phyloP scores from a whole-genome alignment of 1,139 yeast genomes.

The Candida sp. region DNA sequence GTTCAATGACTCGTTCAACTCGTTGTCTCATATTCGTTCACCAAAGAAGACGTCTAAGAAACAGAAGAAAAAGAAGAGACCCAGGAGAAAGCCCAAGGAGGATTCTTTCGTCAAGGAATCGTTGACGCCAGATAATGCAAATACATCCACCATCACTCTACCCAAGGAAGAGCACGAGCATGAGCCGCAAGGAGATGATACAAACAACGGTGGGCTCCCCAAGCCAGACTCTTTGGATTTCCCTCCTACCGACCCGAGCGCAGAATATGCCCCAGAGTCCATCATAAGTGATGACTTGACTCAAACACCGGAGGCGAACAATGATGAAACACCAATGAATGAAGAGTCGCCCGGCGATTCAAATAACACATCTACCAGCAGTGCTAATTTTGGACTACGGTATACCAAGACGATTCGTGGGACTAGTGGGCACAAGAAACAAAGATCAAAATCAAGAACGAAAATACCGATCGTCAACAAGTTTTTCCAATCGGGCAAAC shows the following conservation, averaged over 20 bases:
- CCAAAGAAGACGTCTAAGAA: neutral
- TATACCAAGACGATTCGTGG: slow-evolving; percentile 9
- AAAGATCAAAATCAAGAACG: slow-evolving; percentile 11
- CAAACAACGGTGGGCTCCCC: neutral
- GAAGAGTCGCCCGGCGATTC: slow-evolving; percentile 1
- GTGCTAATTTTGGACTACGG: slow-evolving; percentile 9
- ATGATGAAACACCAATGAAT: neutral
- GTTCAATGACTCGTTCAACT: neutral
- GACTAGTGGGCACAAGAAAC: slow-evolving; percentile 11
- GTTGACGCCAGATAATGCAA: neutral
- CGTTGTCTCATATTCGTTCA: neutral
- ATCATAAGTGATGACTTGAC: neutral
- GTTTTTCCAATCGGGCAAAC: slow-evolving; percentile 21
- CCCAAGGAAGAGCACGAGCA: neutral
- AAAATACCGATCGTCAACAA: slow-evolving; percentile 20
- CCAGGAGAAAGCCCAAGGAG: neutral
- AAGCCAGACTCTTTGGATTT: slow-evolving; percentile 1
- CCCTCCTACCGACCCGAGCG: slow-evolving; percentile 5
- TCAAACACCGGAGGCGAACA: slow-evolving; percentile 1
- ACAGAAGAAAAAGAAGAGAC: slow-evolving; percentile 1
- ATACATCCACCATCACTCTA: neutral
- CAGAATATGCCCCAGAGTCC: neutral
- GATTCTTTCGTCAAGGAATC: neutral
- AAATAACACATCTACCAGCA: slow-evolving; percentile 8
- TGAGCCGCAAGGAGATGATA: neutral